Conservation (phyloP, 2,329 filamentous ascomycete genomes). For the Chrysoporthe austroafricana region DNA sequence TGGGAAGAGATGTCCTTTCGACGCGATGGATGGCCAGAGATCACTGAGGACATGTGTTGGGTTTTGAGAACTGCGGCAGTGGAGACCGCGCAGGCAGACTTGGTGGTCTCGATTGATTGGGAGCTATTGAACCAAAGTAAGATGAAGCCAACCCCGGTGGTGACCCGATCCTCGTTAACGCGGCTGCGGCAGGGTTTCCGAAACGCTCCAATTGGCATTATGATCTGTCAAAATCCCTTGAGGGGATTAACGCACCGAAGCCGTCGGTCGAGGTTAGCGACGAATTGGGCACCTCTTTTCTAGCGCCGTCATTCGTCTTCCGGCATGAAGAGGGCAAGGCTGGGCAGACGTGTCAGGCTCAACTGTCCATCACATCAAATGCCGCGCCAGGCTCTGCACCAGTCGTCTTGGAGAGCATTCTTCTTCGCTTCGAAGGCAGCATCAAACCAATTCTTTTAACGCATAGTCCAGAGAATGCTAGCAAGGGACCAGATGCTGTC, state of each 20-base stretch:
- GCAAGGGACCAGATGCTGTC: constrained; percentile 29
- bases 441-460: constrained; percentile 59
- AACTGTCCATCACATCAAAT: constrained; percentile 61
- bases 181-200: constrained; percentile 51
- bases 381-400: constrained; percentile 57
- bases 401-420: constrained; percentile 55
- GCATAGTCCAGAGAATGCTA: constrained; percentile 39
- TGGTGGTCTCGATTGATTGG: constrained; percentile 67
- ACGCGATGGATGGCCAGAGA: constrained; percentile 61
- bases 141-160: constrained; percentile 34
- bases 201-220: constrained; percentile 63
- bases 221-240: constrained; percentile 60
- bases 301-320: constrained; percentile 47
- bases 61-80: constrained; percentile 61
- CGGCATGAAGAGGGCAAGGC: constrained; percentile 41
- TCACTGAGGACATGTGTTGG: constrained; percentile 65
- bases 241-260: constrained; percentile 50
- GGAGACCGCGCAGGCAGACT: constrained; percentile 54
- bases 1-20: constrained; percentile 63
- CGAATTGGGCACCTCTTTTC: constrained; percentile 55
- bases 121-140: constrained; percentile 64
- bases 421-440: constrained; percentile 60
- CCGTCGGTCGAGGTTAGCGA: constrained; percentile 57
- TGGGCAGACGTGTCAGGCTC: constrained; percentile 61
- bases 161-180: constrained; percentile 30